Percentiles rank a stretch among this genome's conserved stretches.
Evolutionary conservation across 2,329 filamentous ascomycete species (phyloP).

Genomic region (Beauveria brongniartii): DNA sequence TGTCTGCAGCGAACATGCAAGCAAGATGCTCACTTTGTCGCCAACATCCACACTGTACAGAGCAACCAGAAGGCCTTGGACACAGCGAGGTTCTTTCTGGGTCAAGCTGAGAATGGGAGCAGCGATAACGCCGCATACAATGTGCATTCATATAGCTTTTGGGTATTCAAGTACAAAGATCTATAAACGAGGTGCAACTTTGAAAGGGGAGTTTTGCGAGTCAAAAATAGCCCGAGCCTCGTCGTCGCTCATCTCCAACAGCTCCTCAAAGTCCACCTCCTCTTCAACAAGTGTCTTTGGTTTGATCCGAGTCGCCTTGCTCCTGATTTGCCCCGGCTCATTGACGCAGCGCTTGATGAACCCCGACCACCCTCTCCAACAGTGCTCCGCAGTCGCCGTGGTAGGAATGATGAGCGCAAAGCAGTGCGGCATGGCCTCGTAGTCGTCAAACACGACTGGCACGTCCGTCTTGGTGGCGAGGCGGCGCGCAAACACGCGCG

Average conservation of each 20-base stretch:
- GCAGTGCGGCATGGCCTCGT: constrained; percentile 73
- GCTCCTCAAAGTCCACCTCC: constrained; percentile 31
- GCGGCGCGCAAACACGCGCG: constrained; percentile 48
- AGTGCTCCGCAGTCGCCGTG: constrained; percentile 38
- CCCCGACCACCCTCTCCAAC: constrained; percentile 44
- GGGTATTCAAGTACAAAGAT: not conserved
- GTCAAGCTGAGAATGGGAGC: too few relatives aligned
- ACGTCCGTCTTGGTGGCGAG: constrained; percentile 48
- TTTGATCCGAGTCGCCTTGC: constrained; percentile 37
- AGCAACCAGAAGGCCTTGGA: not conserved
- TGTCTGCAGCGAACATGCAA: not conserved
- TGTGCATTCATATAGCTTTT: not conserved
- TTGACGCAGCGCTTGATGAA: constrained; percentile 44
- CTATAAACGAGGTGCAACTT: constrained; percentile 11
- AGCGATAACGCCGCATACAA: not conserved
- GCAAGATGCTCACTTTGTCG: not conserved
- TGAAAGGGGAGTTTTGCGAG: constrained; percentile 15
- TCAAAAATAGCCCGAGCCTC: constrained; percentile 13
- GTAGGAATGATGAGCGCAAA: constrained; percentile 52
- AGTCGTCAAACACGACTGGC: constrained; percentile 59
- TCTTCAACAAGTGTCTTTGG: constrained; percentile 44
- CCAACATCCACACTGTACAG: not conserved
- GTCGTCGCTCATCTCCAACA: constrained; percentile 26
- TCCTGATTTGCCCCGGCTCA: constrained; percentile 24
- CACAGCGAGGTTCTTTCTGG: too few relatives aligned